Percentiles rank a stretch among this genome's conserved stretches.
phyloP scores from a whole-genome alignment of 2,329 filamentous ascomycete genomes.

The Diaporthe sp. region DNA sequence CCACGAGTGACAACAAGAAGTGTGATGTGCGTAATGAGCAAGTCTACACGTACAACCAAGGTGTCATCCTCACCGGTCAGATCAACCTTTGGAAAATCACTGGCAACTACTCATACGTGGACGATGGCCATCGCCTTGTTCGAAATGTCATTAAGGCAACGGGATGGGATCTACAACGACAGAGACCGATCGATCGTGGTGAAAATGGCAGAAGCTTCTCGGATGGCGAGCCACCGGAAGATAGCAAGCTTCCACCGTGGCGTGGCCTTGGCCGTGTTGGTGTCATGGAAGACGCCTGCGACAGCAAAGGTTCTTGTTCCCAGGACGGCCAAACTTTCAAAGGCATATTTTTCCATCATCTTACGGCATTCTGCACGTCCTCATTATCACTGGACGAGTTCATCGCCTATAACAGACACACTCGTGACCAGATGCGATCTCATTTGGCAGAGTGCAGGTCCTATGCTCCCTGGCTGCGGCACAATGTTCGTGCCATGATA shows the following conservation, averaged over 20 bases:
- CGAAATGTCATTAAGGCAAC: constrained; percentile 80
- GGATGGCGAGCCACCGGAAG: constrained; percentile 41
- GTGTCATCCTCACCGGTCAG: constrained; percentile 85
- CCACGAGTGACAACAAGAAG: constrained; percentile 71
- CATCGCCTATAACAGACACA: constrained; percentile 36
- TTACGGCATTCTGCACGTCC: constrained; percentile 80
- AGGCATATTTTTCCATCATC: constrained; percentile 92
- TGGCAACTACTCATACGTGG: constrained; percentile 75
- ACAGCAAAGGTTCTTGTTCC: constrained; percentile 77
- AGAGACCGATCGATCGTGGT: constrained; percentile 53
- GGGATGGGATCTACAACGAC: constrained; percentile 71
- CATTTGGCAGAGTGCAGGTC: constrained; percentile 23
- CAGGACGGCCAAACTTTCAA: constrained; percentile 94
- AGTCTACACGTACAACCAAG: constrained; percentile 97
- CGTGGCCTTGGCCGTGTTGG: constrained; percentile 81
- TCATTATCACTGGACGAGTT: constrained; percentile 55
- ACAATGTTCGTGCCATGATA: constrained; percentile 34
- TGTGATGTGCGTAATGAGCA: constrained; percentile 88
- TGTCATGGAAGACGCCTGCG: constrained; percentile 86
- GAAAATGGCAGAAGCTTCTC: constrained; percentile 31
- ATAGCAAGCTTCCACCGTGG: constrained; percentile 65
- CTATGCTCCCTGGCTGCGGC: constrained; percentile 32
- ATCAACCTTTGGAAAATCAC: constrained; percentile 84
- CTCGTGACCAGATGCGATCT: constrained; percentile 31
- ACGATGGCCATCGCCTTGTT: constrained; percentile 83